Percentiles rank a stretch among this genome's conserved stretches.
Evolutionary conservation across 2,329 filamentous ascomycete genomes (phyloP).

Genomic region (Shiraia sp.): DNA sequence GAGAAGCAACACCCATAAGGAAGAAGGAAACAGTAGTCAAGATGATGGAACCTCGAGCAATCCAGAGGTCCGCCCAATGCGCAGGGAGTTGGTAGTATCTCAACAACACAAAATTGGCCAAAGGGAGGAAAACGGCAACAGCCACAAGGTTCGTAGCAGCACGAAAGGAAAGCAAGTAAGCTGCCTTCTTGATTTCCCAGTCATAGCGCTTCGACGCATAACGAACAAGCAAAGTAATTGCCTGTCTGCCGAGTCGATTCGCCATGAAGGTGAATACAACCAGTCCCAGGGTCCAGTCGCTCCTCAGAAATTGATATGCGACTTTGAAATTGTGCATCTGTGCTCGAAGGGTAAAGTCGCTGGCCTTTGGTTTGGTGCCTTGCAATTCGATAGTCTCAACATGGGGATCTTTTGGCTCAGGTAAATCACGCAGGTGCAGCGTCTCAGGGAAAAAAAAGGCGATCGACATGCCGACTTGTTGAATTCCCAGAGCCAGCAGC

Average conservation of each 20-base stretch:
- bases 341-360: conserved; percentile 27
- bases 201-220: conserved; percentile 57
- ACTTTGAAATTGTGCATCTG: conserved; percentile 43
- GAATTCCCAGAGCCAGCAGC: conserved; percentile 33
- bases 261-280: conserved; percentile 51
- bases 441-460: conserved; percentile 41
- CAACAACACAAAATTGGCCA: conserved; percentile 45
- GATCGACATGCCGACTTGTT: conserved; percentile 28
- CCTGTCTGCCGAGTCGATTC: conserved; percentile 53
- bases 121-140: conserved; percentile 52
- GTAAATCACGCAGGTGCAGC: conserved; percentile 37
- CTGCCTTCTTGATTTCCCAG: conserved; percentile 51
- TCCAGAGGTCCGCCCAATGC: conserved; percentile 51
- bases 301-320: conserved; percentile 46
- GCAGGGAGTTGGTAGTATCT: conserved; percentile 41
- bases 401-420: conserved; percentile 25
- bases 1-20: conserved; percentile 51
- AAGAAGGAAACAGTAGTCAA: conserved; percentile 51
- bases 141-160: conserved; percentile 53
- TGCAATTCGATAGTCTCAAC: conserved; percentile 21
- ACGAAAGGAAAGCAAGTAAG: conserved; percentile 51
- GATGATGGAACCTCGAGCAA: conserved; percentile 52
- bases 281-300: conserved; percentile 48
- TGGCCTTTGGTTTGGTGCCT: conserved; percentile 10
- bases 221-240: conserved; percentile 53